phyloP scores from a whole-genome alignment of 305 asterid genomes.

The Euphrasia arctica region DNA sequence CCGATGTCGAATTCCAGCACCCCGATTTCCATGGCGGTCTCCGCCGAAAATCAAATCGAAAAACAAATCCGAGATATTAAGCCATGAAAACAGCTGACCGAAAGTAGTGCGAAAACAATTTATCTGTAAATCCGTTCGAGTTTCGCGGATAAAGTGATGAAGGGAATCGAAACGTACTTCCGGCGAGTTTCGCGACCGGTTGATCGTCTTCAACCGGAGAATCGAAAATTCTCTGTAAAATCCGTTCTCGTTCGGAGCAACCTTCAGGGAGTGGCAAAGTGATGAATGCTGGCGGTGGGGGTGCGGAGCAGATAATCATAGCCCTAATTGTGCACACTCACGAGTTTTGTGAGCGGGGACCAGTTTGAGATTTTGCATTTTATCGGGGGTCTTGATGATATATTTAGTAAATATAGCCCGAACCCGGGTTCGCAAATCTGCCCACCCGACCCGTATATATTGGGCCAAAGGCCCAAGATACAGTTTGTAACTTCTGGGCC shows the following conservation, averaged over 20 bases:
- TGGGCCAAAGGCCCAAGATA: too few relatives aligned
- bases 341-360: not conserved
- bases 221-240: not conserved
- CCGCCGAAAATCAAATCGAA: not conserved
- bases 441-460: too few relatives aligned
- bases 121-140: constrained; percentile 20
- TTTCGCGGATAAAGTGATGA: constrained; percentile 13
- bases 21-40: constrained; percentile 55
- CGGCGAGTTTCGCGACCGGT: constrained; percentile 26
- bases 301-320: constrained; percentile 45
- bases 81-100: constrained; percentile 7
- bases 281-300: constrained; percentile 30
- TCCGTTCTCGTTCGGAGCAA: not conserved
- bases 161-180: constrained; percentile 17
- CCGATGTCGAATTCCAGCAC: constrained; percentile 79
- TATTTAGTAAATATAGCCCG: too few relatives aligned
- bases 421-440: too few relatives aligned
- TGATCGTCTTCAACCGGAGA: constrained; percentile 26
- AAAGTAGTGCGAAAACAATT: constrained; percentile 14
- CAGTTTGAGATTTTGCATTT: too few relatives aligned
- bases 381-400: too few relatives aligned
- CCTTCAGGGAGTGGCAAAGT: constrained; percentile 20
- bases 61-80: not conserved
- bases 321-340: constrained; percentile 37
- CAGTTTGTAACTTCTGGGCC: too few relatives aligned